Evolutionary conservation across 768 basidiomycete species (phyloP).

Genomic region (Amyloporia xantha): DNA sequence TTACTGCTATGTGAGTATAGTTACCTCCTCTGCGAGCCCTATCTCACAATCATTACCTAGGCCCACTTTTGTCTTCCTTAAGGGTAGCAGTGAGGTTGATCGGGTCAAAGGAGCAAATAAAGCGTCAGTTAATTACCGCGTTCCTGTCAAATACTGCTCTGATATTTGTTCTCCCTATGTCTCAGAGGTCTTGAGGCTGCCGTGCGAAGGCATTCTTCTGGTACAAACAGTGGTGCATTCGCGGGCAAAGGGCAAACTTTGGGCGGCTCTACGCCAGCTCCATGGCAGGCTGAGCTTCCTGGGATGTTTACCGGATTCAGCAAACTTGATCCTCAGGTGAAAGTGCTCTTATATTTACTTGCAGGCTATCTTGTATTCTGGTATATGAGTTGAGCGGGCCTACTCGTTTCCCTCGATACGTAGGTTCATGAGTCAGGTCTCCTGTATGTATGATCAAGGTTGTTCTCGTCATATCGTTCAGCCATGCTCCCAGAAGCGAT

Average conservation of each 20-base stretch:
- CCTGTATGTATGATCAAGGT: no score
- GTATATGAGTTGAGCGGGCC: conserved; percentile 27
- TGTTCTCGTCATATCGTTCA: no score
- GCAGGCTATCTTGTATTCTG: conserved; percentile 57
- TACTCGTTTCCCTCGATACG: no score
- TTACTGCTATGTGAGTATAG: conserved; percentile 66
- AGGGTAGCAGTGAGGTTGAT: conserved; percentile 59
- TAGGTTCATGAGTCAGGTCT: no score
- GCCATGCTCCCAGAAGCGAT: no score
- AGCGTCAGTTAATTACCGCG: conserved; percentile 34
- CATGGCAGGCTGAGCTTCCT: conserved; percentile 29
- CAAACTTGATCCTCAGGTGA: conserved; percentile 61
- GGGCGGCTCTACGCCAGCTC: conserved; percentile 38
- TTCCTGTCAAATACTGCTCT: background rate
- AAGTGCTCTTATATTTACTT: conserved; percentile 54
- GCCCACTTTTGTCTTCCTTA: conserved; percentile 82
- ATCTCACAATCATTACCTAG: no score
- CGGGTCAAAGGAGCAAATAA: conserved; percentile 68
- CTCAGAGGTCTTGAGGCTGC: conserved; percentile 55
- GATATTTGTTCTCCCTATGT: conserved; percentile 5
- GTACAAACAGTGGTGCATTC: conserved; percentile 42
- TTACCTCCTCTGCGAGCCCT: no score
- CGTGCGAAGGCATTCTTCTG: conserved; percentile 45
- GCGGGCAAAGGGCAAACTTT: conserved; percentile 70
- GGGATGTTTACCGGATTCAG: conserved; percentile 32